Percentiles rank a stretch among this genome's conserved stretches.
phyloP scores from a whole-genome alignment of 2,329 filamentous ascomycete species.

The Claviceps spartinae region DNA sequence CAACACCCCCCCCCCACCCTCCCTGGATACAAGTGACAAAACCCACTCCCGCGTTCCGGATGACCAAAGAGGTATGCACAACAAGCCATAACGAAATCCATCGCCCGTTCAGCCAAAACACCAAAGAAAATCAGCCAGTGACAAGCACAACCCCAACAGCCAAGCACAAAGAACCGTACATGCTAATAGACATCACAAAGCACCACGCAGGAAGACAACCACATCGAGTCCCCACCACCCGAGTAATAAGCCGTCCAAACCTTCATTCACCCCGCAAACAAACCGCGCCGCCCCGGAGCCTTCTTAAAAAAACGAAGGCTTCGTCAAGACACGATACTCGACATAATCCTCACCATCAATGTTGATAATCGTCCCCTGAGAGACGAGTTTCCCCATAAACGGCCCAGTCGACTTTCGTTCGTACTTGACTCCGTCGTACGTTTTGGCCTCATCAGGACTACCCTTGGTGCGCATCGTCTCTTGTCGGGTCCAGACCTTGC shows the following conservation, averaged over 20 bases:
- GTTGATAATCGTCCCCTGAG: constrained; percentile 45
- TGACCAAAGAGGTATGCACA: no score
- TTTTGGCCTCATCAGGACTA: constrained; percentile 38
- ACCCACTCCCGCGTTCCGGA: no score
- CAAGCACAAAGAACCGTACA: neutral
- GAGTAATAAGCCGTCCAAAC: no score
- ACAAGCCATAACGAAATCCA: no score
- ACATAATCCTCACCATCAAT: constrained; percentile 56
- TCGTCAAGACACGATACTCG: constrained; percentile 51
- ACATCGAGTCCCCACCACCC: no score
- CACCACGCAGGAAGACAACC: neutral
- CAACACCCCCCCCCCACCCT: no score
- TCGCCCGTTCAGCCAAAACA: no score
- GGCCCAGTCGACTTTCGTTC: constrained; percentile 47
- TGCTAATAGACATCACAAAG: neutral
- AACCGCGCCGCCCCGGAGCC: neutral
- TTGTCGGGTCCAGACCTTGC: constrained; percentile 42
- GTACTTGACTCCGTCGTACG: constrained; percentile 47
- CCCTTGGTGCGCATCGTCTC: constrained; percentile 32
- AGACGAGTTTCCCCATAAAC: constrained; percentile 50
- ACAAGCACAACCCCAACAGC: neutral
- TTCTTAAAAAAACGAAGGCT: constrained; percentile 43
- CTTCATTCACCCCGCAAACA: no score
- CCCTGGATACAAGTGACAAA: no score
- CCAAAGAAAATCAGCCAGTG: no score